Base-by-base conservation (phyloP, 2,329 filamentous ascomycete genomes). In the Ophiosphaerella narmari region DNA sequence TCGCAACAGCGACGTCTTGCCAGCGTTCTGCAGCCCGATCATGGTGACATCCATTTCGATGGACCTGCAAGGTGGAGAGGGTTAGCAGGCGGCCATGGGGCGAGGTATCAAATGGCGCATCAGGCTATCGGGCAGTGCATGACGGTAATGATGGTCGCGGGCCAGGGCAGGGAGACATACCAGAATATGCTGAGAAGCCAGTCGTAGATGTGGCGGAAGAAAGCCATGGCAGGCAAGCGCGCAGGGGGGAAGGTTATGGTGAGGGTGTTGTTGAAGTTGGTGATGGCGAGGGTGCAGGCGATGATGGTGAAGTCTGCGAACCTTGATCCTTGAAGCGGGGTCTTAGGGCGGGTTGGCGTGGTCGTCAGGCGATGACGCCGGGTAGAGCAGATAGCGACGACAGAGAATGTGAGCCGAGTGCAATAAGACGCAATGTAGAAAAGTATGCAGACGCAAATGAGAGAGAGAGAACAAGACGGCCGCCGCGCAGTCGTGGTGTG, bases 31-130 rank as follows among this genome's bases (percentile, higher is more conserved):
- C 71, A 99, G 80, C 21, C 94, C 94, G 74, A 99, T 93, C 88
- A 99, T 96, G 64, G 94, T 97, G 73, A 99, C 93, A 78, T 99
- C 94, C 92, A 99, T 97, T 80, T 99, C 94, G 62, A 92, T 96
- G 63, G 93, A 91, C 94, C 93, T 97, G 55, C 24, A 60, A 44
- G 55, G 49, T 45, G 52, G 50, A 43, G 49, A 32, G 37, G 49
- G 52, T 66, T 56, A 68, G 68, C 18, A 5, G 18, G 4, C 18
- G 18, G 18, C 18, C 18, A 21, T 21, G 3, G 18, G 18, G 18
- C 18, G 38, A 57, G 57, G 52, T 62, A 66, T 67, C 57, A 62
- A 50, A 64, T 59, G 48, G 66, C 62, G 62, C 63, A 59, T 52
- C 55, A 64, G 60, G 65, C 65, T 64, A 46, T 62, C 41, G 56